Base-by-base conservation (phyloP, 768 basidiomycete genomes). In the Lactarius sp. region DNA sequence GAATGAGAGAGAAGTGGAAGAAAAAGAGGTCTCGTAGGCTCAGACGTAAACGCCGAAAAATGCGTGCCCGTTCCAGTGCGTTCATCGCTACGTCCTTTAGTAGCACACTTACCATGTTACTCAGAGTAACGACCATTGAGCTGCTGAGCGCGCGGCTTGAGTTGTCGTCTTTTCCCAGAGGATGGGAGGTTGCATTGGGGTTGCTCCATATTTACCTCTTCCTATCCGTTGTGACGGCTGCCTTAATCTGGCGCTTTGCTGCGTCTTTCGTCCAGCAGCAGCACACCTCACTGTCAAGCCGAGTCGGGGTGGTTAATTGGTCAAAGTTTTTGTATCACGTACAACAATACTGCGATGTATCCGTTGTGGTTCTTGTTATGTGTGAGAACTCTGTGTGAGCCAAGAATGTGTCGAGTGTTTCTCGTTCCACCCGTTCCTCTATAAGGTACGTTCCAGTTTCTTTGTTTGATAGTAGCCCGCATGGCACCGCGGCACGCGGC, bases 1-100 rank as follows among this genome's bases (percentile, higher is more conserved):
- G 84, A 68, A 93, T 92, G 91, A 91, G 91, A 90, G 91, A 92
- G 78, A 93, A 93, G 87, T 93, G 91, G 91, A 92, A 92, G 86
- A 94, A 94, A 80, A 94, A 94, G 83, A 84, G 91, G 75, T 91
- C 91, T 68, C 86, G 91, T 76, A 90, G 92, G 75, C 92, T 94
- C 80, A 83, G 92, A 75, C 88, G 91, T 78, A 94, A 94, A 74
- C 89, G 91, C 82, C 87, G 91, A 88, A 94, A 94, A 84, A 93
- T 93, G 91, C 85, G 91, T 76, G 91, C 91, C 67, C 91, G 91
- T 78, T 93, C 91, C 82, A 93, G 91, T 93, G 70, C 69, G 91
- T 87, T 49, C 37, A 54, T 53, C 46, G 13, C 18, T 27, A n/a
- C 2, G 37, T 27, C n/a, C 20, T 37, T 52, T 46, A 20, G 60